Evolutionary conservation across 371 early-diverging fungal genomes (phyloP).

Genomic region (Mortierella sp.): DNA sequence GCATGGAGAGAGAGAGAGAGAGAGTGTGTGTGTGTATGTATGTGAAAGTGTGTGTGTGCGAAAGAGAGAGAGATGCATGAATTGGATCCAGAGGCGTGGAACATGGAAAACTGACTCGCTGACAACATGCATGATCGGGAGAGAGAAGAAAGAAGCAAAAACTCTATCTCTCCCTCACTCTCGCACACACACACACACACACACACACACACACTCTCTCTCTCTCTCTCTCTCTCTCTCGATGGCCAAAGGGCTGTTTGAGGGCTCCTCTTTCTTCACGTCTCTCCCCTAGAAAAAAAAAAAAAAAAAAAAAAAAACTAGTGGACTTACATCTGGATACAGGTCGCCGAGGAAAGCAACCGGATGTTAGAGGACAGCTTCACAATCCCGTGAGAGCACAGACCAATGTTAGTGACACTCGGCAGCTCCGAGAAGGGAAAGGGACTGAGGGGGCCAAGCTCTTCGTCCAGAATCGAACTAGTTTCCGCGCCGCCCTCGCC

Average conservation of each 20-base stretch:
- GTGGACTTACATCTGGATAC: conserved; percentile 51
- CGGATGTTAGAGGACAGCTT: conserved; percentile 45
- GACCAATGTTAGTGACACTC: conserved; percentile 45
- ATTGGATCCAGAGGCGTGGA: neutral
- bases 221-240: neutral
- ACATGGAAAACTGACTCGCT: too few relatives aligned
- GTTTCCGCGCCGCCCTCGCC: conserved; percentile 15
- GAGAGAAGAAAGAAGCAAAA: too few relatives aligned
- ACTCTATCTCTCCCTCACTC: too few relatives aligned
- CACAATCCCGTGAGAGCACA: conserved; percentile 45
- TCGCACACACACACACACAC: neutral
- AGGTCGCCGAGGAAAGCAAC: conserved; percentile 34
- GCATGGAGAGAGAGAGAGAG: too few relatives aligned
- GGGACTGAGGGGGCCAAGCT: conserved; percentile 31
- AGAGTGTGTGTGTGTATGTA: too few relatives aligned
- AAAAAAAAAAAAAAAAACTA: conserved; percentile 3
- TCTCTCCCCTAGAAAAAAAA: conserved; percentile 1
- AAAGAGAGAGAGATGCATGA: too few relatives aligned
- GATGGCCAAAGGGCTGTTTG: too few relatives aligned
- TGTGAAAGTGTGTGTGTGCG: too few relatives aligned
- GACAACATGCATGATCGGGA: too few relatives aligned
- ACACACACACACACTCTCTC: too few relatives aligned
- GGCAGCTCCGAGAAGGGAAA: conserved; percentile 47
- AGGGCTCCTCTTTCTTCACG: too few relatives aligned
- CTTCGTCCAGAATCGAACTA: conserved; percentile 39